Base-by-base conservation (phyloP, 1,284 basidiomycete species). In the Ganoderma lingzhi region DNA sequence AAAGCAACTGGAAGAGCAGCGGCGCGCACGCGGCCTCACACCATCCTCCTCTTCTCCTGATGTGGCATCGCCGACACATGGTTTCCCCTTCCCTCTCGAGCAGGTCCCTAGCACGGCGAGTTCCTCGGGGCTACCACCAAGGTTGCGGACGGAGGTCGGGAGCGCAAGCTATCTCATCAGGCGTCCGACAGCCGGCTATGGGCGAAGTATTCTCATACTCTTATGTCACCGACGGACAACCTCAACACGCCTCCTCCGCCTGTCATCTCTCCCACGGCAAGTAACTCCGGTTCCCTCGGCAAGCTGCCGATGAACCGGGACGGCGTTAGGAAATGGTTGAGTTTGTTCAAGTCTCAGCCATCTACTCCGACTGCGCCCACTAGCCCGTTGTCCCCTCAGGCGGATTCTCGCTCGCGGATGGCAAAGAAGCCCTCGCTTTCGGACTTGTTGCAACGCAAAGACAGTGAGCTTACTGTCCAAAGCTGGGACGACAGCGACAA, bases 301-400 rank as follows among this genome's bases (percentile, higher is more conserved):
- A 92, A 90, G 76, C 82, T 94, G 65, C 93, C 93, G 0, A 92
- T 86, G 78, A 92, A 87, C 19, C 83, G 91, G 17, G 89, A 92
- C 64, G 92, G 88, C 32, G 91, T 94, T 39, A 91, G 88, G 79
- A 91, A 91, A 76, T 94, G 93, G 93, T 79, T 93, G 60, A 90
- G 86, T 77, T 81, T 85, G 48, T 86, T 86, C 67, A 82, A 85
- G 28, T 80, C 85, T 2, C 81, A 82, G 28, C 80, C 78, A 4
- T 72, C 84, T 3, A 80, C 83, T 12, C 78, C 86, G 48, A 77
- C 84, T 48, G 80, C 80, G 35, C 80, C 83, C 6, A 76, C 77
- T 35, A 74, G 82, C 6, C 77, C 82, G 44, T 73, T 78, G 35
- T 75, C 79, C 19, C 79, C 80, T n/a, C 75, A 67, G 17, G 73